Evolutionary conservation across 257 asterid genomes (phyloP).

Genomic region (Linderniella brevidens): DNA sequence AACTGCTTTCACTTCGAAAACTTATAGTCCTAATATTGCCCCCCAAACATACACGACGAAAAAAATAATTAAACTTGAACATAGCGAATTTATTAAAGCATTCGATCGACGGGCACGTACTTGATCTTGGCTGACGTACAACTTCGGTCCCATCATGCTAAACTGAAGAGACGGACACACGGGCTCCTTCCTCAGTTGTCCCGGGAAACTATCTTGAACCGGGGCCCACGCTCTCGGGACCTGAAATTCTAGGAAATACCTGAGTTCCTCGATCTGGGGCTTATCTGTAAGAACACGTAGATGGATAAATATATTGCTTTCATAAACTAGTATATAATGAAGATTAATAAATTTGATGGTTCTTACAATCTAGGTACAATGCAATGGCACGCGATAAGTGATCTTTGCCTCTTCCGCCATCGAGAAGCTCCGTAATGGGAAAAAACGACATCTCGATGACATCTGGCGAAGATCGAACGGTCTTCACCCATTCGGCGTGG

Average conservation of each 20-base stretch:
- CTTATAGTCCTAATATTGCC: too few relatives aligned
- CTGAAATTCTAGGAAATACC: constrained; percentile 93
- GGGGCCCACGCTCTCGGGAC: constrained; percentile 95
- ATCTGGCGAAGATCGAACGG: constrained; percentile 90
- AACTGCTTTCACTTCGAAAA: too few relatives aligned
- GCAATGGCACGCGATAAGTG: constrained; percentile 83
- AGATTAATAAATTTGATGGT: not conserved
- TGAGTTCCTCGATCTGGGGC: constrained; percentile 97
- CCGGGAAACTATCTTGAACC: constrained; percentile 56
- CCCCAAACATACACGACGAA: too few relatives aligned
- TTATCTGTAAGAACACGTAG: constrained; percentile 42
- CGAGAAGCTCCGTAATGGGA: constrained; percentile 77
- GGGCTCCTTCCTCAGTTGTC: constrained; percentile 57
- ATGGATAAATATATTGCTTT: not conserved
- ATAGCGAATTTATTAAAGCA: too few relatives aligned
- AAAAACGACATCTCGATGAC: constrained; percentile 88
- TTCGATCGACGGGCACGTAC: constrained; percentile 26
- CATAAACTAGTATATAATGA: too few relatives aligned
- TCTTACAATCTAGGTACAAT: constrained; percentile 82
- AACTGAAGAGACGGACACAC: constrained; percentile 83
- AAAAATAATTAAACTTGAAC: too few relatives aligned
- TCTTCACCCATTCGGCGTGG: constrained; percentile 70
- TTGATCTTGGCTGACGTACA: constrained; percentile 90
- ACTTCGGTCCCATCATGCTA: constrained; percentile 99
- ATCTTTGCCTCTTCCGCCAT: constrained; percentile 74